Conservation (phyloP, 2,329 filamentous ascomycete genomes). For the Daldinia eschscholtzii region DNA sequence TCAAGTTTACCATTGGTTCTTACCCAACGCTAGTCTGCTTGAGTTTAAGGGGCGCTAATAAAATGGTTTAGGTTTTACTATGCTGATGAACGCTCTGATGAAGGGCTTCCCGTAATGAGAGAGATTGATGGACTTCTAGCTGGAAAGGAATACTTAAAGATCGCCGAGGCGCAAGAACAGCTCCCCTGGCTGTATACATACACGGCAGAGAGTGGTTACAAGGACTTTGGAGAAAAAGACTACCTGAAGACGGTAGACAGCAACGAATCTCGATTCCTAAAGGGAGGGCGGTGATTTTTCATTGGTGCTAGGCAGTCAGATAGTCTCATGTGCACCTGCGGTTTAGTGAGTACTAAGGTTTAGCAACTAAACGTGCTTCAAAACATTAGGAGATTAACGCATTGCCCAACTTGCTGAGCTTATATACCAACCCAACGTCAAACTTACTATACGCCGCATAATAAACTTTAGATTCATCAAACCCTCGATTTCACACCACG, state of each 20-base stretch:
- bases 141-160: constrained; percentile 25
- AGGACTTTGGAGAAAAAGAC: constrained; percentile 24
- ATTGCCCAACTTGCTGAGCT: no score
- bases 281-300: constrained; percentile 14
- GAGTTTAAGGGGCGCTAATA: background rate
- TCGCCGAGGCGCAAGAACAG: constrained; percentile 18
- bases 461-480: no score
- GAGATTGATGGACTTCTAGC: constrained; percentile 21
- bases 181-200: constrained; percentile 30
- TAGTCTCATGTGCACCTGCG: no score
- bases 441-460: no score
- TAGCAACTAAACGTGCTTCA: no score
- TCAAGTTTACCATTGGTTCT: background rate
- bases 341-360: no score
- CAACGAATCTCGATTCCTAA: constrained; percentile 20
- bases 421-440: no score
- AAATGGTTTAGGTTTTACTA: constrained; percentile 17
- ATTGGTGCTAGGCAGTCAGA: no score
- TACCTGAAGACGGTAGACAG: constrained; percentile 26
- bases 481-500: no score
- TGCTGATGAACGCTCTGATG: constrained; percentile 26
- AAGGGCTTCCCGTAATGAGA: constrained; percentile 22
- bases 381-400: no score
- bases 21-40: background rate
- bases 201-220: constrained; percentile 18